Percentiles rank a stretch among this genome's conserved stretches.
phyloP scores from a whole-genome alignment of 116 monocot species.

The Trichopus zeylanicus region DNA sequence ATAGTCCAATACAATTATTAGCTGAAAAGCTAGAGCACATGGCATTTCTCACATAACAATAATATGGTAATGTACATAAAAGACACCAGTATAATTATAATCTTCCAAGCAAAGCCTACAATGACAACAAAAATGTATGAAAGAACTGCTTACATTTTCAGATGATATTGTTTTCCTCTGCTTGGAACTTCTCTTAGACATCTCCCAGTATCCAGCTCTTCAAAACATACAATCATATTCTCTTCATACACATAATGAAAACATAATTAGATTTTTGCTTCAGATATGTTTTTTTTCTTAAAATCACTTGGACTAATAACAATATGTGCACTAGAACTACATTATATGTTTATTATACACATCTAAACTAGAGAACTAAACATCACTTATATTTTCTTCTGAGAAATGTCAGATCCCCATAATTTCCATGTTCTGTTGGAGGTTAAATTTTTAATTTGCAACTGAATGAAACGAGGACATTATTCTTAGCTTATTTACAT shows the following conservation, averaged over 20 bases:
- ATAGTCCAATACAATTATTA: not conserved
- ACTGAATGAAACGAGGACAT: too few species aligned
- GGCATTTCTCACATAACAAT: not conserved
- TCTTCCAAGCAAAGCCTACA: not conserved
- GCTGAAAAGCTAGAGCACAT: not conserved
- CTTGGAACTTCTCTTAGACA: conserved; percentile 58
- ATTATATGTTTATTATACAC: not conserved
- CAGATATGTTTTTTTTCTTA: not conserved
- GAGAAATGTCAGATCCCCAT: too few species aligned
- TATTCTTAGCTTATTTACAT: too few species aligned
- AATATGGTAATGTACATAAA: not conserved
- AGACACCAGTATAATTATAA: not conserved
- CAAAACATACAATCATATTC: conserved; percentile 88
- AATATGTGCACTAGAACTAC: not conserved
- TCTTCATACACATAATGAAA: conserved; percentile 30
- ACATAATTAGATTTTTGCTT: not conserved
- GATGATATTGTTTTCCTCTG: conserved; percentile 25
- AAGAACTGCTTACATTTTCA: conserved; percentile 43
- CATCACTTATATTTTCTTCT: too few species aligned
- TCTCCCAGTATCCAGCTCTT: conserved; percentile 52
- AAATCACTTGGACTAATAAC: not conserved
- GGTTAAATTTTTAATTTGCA: too few species aligned
- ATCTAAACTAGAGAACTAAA: too few species aligned
- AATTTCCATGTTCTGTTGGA: too few species aligned
- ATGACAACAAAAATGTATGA: conserved; percentile 3